Percentiles rank a stretch among this genome's conserved stretches.
These are phyloP conservation scores for Cryphonectria japonica DNA, from an alignment of 2,329 filamentous ascomycete species.

Conservation along the genomic window DNA sequence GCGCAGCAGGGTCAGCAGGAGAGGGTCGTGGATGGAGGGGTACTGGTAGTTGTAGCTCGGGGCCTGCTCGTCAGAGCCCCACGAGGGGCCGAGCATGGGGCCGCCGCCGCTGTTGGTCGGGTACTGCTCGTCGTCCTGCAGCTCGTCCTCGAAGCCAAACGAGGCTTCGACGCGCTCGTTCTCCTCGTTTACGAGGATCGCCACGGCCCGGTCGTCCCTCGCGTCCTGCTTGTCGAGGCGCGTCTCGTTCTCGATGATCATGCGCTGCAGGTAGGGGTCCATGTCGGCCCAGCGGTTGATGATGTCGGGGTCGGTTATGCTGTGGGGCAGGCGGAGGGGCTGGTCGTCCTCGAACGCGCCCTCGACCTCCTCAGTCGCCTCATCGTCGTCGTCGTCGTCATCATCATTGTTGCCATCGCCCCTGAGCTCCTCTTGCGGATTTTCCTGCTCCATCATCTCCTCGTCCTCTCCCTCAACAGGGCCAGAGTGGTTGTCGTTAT, in stretches of 20 bases:
- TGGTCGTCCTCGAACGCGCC: background rate
- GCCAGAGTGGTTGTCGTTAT: background rate
- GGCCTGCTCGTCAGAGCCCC: background rate
- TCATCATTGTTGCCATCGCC: background rate
- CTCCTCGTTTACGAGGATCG: constrained; percentile 3
- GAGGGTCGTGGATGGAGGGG: constrained; percentile 18
- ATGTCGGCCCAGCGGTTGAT: constrained; percentile 19
- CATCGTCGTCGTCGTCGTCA: background rate
- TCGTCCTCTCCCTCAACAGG: background rate
- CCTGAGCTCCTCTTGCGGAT: background rate
- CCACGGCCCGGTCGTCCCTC: constrained; percentile 4
- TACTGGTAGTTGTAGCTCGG: constrained; percentile 11
- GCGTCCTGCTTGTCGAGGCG: background rate
- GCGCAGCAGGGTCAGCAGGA: constrained; percentile 18
- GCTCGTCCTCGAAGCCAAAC: background rate
- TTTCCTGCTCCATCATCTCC: background rate
- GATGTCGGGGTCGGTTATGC: constrained; percentile 7
- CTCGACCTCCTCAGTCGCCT: background rate
- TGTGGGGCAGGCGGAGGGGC: constrained; percentile 11
- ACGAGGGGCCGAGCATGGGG: background rate
- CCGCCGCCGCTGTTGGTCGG: background rate
- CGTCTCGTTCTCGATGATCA: constrained; percentile 1
- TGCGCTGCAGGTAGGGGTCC: constrained; percentile 7
- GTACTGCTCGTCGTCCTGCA: background rate
- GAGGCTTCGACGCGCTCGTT: background rate